Evolutionary conservation across 495 filamentous ascomycete genomes (phyloP).

Genomic region (Glarea lozoyensis): DNA sequence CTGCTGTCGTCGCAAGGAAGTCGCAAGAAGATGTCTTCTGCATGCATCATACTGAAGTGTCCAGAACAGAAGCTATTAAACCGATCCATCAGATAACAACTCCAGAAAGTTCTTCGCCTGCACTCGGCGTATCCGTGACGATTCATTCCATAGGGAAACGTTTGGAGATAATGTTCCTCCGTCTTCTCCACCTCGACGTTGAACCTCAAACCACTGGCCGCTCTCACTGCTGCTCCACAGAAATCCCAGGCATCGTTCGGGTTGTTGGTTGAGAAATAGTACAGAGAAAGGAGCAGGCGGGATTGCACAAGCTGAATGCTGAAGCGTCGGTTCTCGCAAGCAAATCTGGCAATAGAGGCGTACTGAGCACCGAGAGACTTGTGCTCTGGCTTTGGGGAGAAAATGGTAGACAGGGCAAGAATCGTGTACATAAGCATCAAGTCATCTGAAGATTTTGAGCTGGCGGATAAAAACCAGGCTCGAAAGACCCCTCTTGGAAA

Average conservation of each 20-base stretch:
- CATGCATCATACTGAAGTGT: constrained; percentile 32
- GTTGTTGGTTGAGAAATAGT: constrained; percentile 51
- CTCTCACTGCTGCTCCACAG: constrained; percentile 47
- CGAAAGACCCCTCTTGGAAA: constrained; percentile 40
- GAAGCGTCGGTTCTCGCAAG: constrained; percentile 39
- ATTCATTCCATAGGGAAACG: constrained; percentile 48
- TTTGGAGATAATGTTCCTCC: constrained; percentile 30
- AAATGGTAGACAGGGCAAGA: constrained; percentile 48
- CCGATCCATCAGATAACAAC: constrained; percentile 53
- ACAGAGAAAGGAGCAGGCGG: constrained; percentile 52
- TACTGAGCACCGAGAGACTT: constrained; percentile 38
- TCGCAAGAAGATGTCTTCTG: constrained; percentile 52
- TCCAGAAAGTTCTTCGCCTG: constrained; percentile 60
- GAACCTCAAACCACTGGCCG: constrained; percentile 46
- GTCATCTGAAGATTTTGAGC: constrained; percentile 52
- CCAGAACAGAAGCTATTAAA: constrained; percentile 48
- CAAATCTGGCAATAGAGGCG: constrained; percentile 49
- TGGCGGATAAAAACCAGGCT: constrained; percentile 27
- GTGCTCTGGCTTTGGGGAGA: constrained; percentile 44
- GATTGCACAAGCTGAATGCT: constrained; percentile 54
- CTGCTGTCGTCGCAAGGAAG: constrained; percentile 48
- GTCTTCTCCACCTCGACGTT: constrained; percentile 51
- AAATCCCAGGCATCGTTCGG: constrained; percentile 49
- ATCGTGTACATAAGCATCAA: constrained; percentile 62
- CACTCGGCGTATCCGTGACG: constrained; percentile 53